A percentile compares a stretch with the other conserved stretches of the same genome.
These are phyloP conservation scores for Tylopilus rubrobrunneus DNA, from an alignment of 768 basidiomycete species.

Conservation along the genomic window DNA sequence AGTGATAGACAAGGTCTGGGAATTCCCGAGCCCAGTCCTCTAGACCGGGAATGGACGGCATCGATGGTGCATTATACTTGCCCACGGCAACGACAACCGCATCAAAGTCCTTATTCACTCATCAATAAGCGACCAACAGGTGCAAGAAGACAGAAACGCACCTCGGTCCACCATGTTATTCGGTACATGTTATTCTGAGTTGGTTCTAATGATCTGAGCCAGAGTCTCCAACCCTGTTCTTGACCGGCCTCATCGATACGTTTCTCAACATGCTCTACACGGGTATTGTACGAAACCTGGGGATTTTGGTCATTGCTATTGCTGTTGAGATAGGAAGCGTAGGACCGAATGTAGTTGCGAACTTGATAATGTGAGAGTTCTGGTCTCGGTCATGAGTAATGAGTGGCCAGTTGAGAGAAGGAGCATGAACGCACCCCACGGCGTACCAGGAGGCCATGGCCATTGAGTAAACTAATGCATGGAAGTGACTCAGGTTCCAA, in stretches of 20 bases:
- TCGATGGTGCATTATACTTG: conserved; percentile 8
- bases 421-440: conserved; percentile 4
- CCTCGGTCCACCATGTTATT: conserved; percentile 30
- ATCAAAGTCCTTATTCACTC: conserved; percentile 24
- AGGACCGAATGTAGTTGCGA: conserved; percentile 29
- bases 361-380: conserved; percentile 35
- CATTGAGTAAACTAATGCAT: conserved; percentile 9
- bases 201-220: conserved; percentile 1
- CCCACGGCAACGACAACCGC: conserved; percentile 12
- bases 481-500: neutral
- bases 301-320: conserved; percentile 36
- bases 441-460: conserved; percentile 16
- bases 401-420: neutral
- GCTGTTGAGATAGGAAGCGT: conserved; percentile 10
- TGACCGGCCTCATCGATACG: conserved; percentile 15
- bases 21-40: conserved; percentile 23
- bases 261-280: conserved; percentile 45
- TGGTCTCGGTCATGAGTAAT: neutral
- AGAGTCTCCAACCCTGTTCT: conserved; percentile 12
- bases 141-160: neutral
- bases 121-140: conserved; percentile 50
- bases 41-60: conserved; percentile 15
- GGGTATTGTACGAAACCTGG: conserved; percentile 41
- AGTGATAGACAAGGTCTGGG: conserved; percentile 35
- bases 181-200: conserved; percentile 17